A percentile compares a stretch with the other conserved stretches of the same genome.
These are phyloP conservation scores for Chlamydomonas schloesseri DNA, from an alignment of 139 green algal genomes.

Conservation along the genomic window DNA sequence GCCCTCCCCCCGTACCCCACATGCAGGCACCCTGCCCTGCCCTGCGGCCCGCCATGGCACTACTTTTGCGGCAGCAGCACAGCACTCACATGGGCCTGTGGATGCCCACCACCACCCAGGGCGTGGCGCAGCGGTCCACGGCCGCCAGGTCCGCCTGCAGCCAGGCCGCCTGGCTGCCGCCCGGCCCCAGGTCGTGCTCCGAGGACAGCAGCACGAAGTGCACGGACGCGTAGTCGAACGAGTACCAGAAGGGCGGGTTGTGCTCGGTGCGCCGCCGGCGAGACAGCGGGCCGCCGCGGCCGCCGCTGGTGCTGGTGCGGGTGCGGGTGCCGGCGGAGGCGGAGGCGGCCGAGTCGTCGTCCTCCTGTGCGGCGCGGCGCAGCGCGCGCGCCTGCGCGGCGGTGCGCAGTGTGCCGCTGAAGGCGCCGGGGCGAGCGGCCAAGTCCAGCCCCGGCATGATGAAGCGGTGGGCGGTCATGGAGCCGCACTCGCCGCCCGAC, in stretches of 20 bases:
- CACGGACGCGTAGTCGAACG: conserved; percentile 77
- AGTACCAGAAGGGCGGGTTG: conserved; percentile 88
- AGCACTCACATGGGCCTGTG: conserved; percentile 80
- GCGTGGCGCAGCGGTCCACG: conserved; percentile 79
- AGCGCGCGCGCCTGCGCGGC: background rate
- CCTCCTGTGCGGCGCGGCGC: too few relatives aligned
- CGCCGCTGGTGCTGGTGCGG: too few relatives aligned
- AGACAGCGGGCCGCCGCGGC: background rate
- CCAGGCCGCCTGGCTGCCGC: conserved; percentile 77
- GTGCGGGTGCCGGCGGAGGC: too few relatives aligned
- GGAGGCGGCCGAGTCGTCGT: too few relatives aligned
- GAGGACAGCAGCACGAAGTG: conserved; percentile 81
- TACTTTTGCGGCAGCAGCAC: too few relatives aligned
- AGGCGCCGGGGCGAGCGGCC: background rate
- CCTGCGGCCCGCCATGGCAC: too few relatives aligned
- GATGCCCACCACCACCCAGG: conserved; percentile 81
- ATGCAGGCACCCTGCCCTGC: too few relatives aligned
- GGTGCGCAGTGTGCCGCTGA: background rate
- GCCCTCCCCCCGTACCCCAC: too few relatives aligned
- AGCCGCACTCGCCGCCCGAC: conserved; percentile 75
- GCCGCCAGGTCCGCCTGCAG: conserved; percentile 69
- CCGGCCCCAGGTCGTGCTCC: conserved; percentile 79
- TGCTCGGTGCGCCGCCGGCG: conserved; percentile 8
- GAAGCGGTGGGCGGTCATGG: conserved; percentile 69
- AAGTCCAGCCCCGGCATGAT: conserved; percentile 49